phyloP scores from a whole-genome alignment of 257 asterid genomes.

The Solanum raphanifolium region DNA sequence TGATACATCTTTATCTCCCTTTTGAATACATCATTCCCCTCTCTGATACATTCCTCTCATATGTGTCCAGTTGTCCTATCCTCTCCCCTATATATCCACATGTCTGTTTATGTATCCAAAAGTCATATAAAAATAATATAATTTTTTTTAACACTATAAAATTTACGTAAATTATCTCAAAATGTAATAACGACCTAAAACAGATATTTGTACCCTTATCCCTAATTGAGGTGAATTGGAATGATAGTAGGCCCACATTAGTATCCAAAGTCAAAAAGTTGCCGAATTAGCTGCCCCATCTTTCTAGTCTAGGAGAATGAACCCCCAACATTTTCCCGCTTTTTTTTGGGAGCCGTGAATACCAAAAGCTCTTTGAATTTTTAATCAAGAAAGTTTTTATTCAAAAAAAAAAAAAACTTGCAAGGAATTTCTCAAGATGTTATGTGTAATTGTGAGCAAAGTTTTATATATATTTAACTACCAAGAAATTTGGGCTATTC shows the following conservation, averaged over 20 bases:
- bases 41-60: too few species aligned
- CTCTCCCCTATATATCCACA: too few species aligned
- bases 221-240: neutral
- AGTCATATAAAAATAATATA: too few species aligned
- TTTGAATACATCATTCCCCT: too few species aligned
- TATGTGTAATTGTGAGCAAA: neutral
- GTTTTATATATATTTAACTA: too few species aligned
- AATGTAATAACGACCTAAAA: neutral
- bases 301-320: neutral
- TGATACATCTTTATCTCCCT: too few species aligned
- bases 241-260: neutral
- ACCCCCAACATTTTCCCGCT: neutral
- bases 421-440: neutral
- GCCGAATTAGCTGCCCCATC: neutral
- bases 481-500: neutral
- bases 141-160: too few species aligned
- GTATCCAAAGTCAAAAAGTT: neutral
- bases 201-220: neutral
- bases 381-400: neutral
- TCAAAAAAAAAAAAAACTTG: too few species aligned
- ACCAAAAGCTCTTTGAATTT: neutral
- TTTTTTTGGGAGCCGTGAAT: neutral
- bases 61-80: too few species aligned
- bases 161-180: too few species aligned
- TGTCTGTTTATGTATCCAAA: fast-evolving